Base-by-base conservation (phyloP, 768 basidiomycete genomes). In the Tulasnella sp. region DNA sequence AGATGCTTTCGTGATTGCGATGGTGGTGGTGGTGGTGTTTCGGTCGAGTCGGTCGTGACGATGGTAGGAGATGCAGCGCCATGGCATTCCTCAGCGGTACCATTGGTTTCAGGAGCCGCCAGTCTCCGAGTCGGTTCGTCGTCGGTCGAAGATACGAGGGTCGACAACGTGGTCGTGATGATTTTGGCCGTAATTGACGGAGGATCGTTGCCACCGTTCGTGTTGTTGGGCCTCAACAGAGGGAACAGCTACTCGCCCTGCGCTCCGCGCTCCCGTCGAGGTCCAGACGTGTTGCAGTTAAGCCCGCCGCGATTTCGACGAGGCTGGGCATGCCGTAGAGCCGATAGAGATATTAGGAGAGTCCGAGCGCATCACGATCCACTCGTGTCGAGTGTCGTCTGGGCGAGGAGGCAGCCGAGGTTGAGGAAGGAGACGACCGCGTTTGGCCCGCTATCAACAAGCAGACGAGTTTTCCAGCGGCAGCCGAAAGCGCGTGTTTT, bases 371-470 rank as follows among this genome's bases (percentile, higher is more conserved):
- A 72, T 11, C 72, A 79, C 69, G 78, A 79, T 74, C 44, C 31
- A 44, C 72, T 31, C 78, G 64, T 72, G 73, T 73, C 48, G 76
- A 77, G 18, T 34, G 54, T 79, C 72, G 31, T 50, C 74, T 79
- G 48, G 69, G 69, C 11, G 78, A 28, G 75, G 37, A 37, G n/a
- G n/a, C 72, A n/a, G n/a, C n/a, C n/a, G 34, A 41, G 22, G 24
- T 24, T 16, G 31, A 50, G 76, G 44, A 16, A 1, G 11, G 44
- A 16, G 14, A 44, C 44, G 42, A 8, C 1, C 42, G 42, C 42
- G 42, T 14, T 42, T 42, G 42, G 86, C 94, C 94, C 94, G 95
- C 94, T 85, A 78, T 83, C 14, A 6, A 6, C n/a, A 8, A 28
- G 46, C n/a, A 8, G 50, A 37, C 37, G 37, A 37, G 2, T 2